Evolutionary conservation across 139 green algal genomes (phyloP), one percentile per base, ranked within the genome.

Genomic region (Pseudopediastrum boryanum): DNA sequence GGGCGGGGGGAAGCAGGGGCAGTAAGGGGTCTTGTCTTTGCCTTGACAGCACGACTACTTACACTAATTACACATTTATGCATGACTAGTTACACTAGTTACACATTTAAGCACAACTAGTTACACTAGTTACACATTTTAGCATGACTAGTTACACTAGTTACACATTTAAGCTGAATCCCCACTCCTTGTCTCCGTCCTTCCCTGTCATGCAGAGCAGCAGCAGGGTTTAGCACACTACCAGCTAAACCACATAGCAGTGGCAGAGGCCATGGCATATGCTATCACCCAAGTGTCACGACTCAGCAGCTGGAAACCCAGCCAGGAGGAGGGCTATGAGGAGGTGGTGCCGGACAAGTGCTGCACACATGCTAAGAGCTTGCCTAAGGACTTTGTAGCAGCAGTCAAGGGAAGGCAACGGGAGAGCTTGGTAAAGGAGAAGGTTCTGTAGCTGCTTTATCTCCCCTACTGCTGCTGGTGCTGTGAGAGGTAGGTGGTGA

Each of bases 221-320:
- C 63, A 66, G 25, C 63, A 66, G 31, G 63, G 48, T 48, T 42
- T 81, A 23, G 75, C 75, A 8, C 39, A 59, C 36, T 54, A 54
- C n/a, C 35, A 68, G 46, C 75, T 81, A 13, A 75, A 56, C 48
- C 75, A 75, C 36, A 12, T 68, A 10, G 46, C 75, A 3, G n/a
- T 81, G 16, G 44, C 71, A 27, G 43, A 81, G 13, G 75, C 75
- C n/a, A 25, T 50, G 25, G 75, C 75, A 19, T 75, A 58, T 50
- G 61, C 75, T 9, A n/a, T 81, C 3, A 23, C 44, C 23, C 65
- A 75, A 38, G 75, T 81, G 10, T 63, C 75, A 19, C 33, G 67
- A 38, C 50, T 81, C 13, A 81, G 75, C 50, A 25, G 44, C 23
- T 81, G 75, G 75, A 52, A 75, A 50, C 54, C 59, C 35, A 48